These are phyloP conservation scores for Sherardia arvensis DNA, from an alignment of 257 asterid species.

Conservation along the genomic window DNA sequence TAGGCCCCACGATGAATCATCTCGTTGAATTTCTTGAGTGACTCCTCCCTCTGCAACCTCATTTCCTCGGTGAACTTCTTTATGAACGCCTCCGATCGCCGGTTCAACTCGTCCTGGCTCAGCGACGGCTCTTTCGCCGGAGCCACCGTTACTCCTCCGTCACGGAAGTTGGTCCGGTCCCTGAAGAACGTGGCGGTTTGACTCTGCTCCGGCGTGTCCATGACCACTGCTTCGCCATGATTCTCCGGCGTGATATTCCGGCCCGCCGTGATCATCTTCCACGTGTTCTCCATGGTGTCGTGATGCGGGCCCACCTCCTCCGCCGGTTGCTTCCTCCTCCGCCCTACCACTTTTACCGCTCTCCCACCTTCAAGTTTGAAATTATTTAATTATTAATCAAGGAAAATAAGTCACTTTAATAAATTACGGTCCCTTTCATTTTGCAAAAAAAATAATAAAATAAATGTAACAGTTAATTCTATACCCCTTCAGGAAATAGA, in stretches of 20 bases:
- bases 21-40: slow-evolving; percentile 24
- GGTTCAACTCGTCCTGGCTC: slow-evolving; percentile 30
- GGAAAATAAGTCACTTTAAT: background rate
- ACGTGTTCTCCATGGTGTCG: slow-evolving; percentile 54
- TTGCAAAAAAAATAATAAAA: too few relatives aligned
- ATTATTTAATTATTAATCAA: background rate
- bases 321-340: slow-evolving; percentile 28
- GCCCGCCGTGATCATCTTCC: slow-evolving; percentile 69
- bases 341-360: slow-evolving; percentile 21
- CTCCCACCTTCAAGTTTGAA: slow-evolving; percentile 20
- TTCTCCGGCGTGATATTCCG: slow-evolving; percentile 41
- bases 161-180: slow-evolving; percentile 24
- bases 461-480: background rate
- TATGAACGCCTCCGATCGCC: slow-evolving; percentile 32
- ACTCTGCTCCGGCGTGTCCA: background rate
- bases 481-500: too few relatives aligned
- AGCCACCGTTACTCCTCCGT: background rate
- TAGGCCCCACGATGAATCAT: slow-evolving; percentile 31
- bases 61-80: slow-evolving; percentile 33
- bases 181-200: slow-evolving; percentile 51
- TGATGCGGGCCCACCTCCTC: slow-evolving; percentile 13
- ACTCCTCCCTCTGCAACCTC: slow-evolving; percentile 34
- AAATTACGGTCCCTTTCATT: background rate
- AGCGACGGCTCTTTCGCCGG: slow-evolving; percentile 22
- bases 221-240: slow-evolving; percentile 4